These are phyloP conservation scores for Nematodospora valgi DNA, from an alignment of 805 yeast genomes.

Conservation along the genomic window DNA sequence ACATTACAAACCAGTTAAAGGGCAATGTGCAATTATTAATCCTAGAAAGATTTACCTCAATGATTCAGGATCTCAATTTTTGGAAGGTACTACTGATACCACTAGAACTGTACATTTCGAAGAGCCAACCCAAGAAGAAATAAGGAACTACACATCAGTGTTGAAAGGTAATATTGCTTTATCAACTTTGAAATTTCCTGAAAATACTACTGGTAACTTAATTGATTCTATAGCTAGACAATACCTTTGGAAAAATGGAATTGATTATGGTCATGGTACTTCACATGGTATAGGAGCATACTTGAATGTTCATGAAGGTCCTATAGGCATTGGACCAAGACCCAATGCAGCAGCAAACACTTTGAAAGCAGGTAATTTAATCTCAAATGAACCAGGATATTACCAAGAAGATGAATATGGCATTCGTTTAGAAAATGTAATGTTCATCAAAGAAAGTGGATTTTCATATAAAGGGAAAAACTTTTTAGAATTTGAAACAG, in stretches of 20 bases:
- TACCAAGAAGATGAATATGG: slow-evolving; percentile 61
- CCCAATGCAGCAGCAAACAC: slow-evolving; percentile 43
- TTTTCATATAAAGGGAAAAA: slow-evolving; percentile 48
- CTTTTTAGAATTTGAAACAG: slow-evolving; percentile 73
- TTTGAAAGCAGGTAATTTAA: slow-evolving; percentile 50
- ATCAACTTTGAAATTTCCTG: slow-evolving; percentile 50
- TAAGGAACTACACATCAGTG: slow-evolving; percentile 51
- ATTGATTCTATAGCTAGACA: slow-evolving; percentile 60
- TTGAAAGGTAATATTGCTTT: slow-evolving; percentile 56
- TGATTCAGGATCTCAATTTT: slow-evolving; percentile 60
- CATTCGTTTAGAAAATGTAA: slow-evolving; percentile 51
- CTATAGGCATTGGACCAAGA: slow-evolving; percentile 58
- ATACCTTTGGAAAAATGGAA: slow-evolving; percentile 51
- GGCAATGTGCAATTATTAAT: slow-evolving; percentile 44
- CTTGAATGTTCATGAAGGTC: slow-evolving; percentile 62
- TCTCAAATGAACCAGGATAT: slow-evolving; percentile 63
- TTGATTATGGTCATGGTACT: slow-evolving; percentile 63
- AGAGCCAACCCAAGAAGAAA: slow-evolving; percentile 44
- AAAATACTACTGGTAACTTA: slow-evolving; percentile 50
- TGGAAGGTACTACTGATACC: slow-evolving; percentile 64
- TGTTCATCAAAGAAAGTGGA: slow-evolving; percentile 43
- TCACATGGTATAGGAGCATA: slow-evolving; percentile 65
- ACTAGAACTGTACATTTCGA: slow-evolving; percentile 59
- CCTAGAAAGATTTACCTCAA: slow-evolving; percentile 51
- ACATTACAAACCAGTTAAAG: slow-evolving; percentile 61